Conservation (phyloP, 2,329 filamentous ascomycete species). For the Dactylellina drechsleri region DNA sequence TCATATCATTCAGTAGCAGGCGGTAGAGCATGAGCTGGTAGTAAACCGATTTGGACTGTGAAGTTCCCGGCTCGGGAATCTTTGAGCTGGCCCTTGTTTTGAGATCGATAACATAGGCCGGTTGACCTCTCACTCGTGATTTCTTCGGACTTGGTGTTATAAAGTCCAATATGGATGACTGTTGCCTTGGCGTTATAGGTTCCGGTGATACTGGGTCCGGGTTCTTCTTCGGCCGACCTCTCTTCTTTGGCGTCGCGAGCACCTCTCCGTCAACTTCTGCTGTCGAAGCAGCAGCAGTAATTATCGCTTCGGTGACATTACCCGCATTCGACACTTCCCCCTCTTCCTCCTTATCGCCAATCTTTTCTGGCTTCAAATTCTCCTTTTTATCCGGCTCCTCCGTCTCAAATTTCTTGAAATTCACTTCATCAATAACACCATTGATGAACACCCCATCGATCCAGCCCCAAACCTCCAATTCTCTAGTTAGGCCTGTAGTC, state of each 20-base stretch:
- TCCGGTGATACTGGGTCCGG: conserved; percentile 9
- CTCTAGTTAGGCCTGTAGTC: conserved; percentile 76
- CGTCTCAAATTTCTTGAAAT: conserved; percentile 71
- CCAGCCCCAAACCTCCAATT: conserved; percentile 85
- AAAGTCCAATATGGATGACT: conserved; percentile 49
- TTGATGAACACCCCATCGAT: conserved; percentile 84
- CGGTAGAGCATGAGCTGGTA: conserved; percentile 93
- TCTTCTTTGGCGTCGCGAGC: conserved; percentile 42
- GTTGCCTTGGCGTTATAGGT: conserved; percentile 28
- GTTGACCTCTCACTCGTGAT: conserved; percentile 54
- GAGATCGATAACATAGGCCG: conserved; percentile 83
- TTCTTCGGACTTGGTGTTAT: conserved; percentile 50
- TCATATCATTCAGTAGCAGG: conserved; percentile 80
- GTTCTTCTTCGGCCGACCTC: conserved; percentile 44
- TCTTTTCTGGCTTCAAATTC: neutral
- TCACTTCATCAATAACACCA: conserved; percentile 88
- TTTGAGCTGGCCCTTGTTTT: conserved; percentile 79
- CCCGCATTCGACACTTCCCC: conserved; percentile 16
- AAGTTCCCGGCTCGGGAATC: conserved; percentile 67
- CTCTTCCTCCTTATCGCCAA: conserved; percentile 15
- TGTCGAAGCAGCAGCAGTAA: conserved; percentile 15
- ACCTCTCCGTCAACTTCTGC: conserved; percentile 2
- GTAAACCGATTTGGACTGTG: conserved; percentile 76
- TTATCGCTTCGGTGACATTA: conserved; percentile 36
- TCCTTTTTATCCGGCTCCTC: conserved; percentile 56